phyloP scores from a whole-genome alignment of 2,329 filamentous ascomycete genomes.

The Ustulina deusta region DNA sequence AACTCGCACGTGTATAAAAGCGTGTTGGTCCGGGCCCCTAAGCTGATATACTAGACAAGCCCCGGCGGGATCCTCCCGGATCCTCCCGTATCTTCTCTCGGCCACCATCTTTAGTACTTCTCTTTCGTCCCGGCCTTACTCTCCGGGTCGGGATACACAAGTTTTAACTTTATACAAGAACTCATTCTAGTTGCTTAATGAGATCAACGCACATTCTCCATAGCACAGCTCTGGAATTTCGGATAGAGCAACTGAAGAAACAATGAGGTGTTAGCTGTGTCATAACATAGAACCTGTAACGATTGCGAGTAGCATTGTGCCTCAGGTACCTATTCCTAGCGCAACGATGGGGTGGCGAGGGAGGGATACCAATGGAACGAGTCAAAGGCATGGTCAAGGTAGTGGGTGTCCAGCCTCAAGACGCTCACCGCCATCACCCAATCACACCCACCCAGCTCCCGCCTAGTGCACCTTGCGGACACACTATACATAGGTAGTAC shows the following conservation, averaged over 20 bases:
- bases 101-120: too few relatives aligned
- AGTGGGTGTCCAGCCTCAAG: neutral
- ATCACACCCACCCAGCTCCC: neutral
- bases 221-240: neutral
- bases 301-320: neutral
- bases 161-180: neutral
- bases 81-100: neutral
- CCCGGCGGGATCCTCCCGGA: too few relatives aligned
- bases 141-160: neutral
- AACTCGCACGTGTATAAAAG: too few relatives aligned
- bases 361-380: neutral
- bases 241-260: neutral
- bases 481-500: too few relatives aligned
- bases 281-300: neutral
- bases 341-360: neutral
- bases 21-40: too few relatives aligned
- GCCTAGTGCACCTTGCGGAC: neutral
- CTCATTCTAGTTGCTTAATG: too few relatives aligned
- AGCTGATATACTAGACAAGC: too few relatives aligned
- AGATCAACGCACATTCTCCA: neutral
- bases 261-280: neutral
- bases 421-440: neutral
- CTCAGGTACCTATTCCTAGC: neutral
- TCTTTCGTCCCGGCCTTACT: neutral
- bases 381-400: neutral